Evolutionary conservation across 495 filamentous ascomycete genomes (phyloP).

Genomic region (Neurospora cerealis): DNA sequence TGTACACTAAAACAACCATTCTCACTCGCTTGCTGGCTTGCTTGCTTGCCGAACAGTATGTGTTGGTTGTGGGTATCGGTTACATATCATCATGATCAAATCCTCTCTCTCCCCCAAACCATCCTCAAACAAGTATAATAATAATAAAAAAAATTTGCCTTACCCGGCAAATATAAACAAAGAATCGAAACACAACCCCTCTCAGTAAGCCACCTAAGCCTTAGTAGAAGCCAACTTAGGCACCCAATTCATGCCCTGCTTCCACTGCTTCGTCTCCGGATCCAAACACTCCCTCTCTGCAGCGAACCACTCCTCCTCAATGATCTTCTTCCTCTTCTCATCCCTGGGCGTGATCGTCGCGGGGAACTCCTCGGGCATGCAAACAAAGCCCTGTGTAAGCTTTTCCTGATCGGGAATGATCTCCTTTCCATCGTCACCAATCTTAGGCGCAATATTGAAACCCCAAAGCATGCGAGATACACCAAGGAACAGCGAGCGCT

Average conservation of each 20-base stretch:
- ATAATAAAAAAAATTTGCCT: too few relatives aligned
- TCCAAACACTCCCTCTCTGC: slow-evolving; percentile 26
- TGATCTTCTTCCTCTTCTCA: slow-evolving; percentile 16
- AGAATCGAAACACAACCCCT: neutral
- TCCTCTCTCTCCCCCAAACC: too few relatives aligned
- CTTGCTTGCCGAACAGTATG: neutral
- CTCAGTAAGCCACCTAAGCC: neutral
- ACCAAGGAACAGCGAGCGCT: slow-evolving; percentile 42
- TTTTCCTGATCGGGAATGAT: slow-evolving; percentile 31
- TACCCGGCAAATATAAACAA: too few relatives aligned
- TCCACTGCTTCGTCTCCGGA: slow-evolving; percentile 21
- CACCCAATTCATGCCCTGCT: slow-evolving; percentile 3
- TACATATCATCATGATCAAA: neutral
- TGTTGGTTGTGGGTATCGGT: neutral
- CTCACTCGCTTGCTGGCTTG: neutral
- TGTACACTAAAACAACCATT: neutral
- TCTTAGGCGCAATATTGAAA: slow-evolving; percentile 34
- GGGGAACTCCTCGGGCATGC: slow-evolving; percentile 30
- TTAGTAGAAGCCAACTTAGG: neutral
- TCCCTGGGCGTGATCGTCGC: slow-evolving; percentile 26
- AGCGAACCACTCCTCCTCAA: slow-evolving; percentile 25
- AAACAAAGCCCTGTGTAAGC: slow-evolving; percentile 34
- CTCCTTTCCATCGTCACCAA: slow-evolving; percentile 21
- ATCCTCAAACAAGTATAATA: too few relatives aligned
- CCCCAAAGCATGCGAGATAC: slow-evolving; percentile 44